Evolutionary conservation across 768 basidiomycete genomes (phyloP).

Genomic region (Termitomyces sp.): DNA sequence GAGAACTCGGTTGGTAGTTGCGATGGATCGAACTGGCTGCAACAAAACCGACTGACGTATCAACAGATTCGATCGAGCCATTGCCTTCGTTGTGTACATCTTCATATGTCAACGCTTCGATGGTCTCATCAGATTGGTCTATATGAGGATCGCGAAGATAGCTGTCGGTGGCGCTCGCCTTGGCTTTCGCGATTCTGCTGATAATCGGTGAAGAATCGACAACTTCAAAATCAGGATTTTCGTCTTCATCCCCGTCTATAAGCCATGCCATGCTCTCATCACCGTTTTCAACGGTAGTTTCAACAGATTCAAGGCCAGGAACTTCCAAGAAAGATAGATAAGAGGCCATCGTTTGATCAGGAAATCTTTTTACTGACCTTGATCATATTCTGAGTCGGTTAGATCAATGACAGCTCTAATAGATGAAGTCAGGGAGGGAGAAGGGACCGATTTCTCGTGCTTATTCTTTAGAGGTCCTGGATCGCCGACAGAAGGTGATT

Average conservation of each 20-base stretch:
- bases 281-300: background rate
- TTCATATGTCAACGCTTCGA: background rate
- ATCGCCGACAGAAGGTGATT: background rate
- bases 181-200: conserved; percentile 3
- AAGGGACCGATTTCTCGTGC: background rate
- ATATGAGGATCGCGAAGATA: background rate
- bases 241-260: conserved; percentile 63
- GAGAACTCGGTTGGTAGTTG: conserved; percentile 4
- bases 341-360: background rate
- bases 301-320: background rate
- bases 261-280: conserved; percentile 58
- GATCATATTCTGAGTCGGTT: conserved; percentile 6
- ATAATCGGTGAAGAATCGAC: conserved; percentile 46
- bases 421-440: background rate
- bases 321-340: background rate
- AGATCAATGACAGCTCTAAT: conserved; percentile 9
- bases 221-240: conserved; percentile 52
- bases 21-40: background rate
- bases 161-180: background rate
- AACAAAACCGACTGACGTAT: conserved; percentile 16
- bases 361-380: conserved; percentile 1
- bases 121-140: conserved; percentile 23
- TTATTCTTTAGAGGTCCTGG: background rate
- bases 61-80: conserved; percentile 23
- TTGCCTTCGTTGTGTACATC: conserved; percentile 4